Conservation (phyloP, 176 grass and related monocot species). For the Carex parvula region DNA sequence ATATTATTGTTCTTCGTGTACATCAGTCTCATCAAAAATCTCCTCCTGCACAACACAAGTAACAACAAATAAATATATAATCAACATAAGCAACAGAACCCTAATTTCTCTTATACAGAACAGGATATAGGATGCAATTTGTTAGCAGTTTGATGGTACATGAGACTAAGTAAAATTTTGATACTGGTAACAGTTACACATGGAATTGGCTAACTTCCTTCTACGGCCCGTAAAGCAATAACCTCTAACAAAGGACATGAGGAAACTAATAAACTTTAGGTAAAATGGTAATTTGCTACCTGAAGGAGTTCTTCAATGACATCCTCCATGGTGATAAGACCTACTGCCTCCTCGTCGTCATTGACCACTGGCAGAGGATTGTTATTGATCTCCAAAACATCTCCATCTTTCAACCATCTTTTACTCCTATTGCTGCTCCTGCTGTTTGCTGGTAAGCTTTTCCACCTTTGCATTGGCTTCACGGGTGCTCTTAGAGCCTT, state of each 20-base stretch:
- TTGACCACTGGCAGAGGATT: conserved; percentile 45
- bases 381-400: conserved; percentile 66
- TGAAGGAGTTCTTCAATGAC: conserved; percentile 98
- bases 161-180: neutral
- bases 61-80: neutral
- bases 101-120: neutral
- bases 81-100: too few relatives aligned
- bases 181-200: neutral
- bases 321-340: conserved; percentile 98
- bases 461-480: conserved; percentile 39
- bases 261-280: neutral
- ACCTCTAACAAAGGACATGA: neutral
- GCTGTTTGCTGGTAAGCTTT: conserved; percentile 57
- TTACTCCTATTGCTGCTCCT: conserved; percentile 36
- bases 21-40: conserved; percentile 91
- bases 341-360: conserved; percentile 82
- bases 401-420: conserved; percentile 60
- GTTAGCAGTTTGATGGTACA: neutral
- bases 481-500: neutral
- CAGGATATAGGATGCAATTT: neutral
- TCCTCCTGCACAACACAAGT: conserved; percentile 51
- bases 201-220: neutral
- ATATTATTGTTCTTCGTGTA: conserved; percentile 40
- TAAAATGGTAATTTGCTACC: conserved; percentile 36
- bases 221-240: neutral